Evolutionary conservation across 805 yeast species (phyloP).

Genomic region (Saturnispora gosingensis): DNA sequence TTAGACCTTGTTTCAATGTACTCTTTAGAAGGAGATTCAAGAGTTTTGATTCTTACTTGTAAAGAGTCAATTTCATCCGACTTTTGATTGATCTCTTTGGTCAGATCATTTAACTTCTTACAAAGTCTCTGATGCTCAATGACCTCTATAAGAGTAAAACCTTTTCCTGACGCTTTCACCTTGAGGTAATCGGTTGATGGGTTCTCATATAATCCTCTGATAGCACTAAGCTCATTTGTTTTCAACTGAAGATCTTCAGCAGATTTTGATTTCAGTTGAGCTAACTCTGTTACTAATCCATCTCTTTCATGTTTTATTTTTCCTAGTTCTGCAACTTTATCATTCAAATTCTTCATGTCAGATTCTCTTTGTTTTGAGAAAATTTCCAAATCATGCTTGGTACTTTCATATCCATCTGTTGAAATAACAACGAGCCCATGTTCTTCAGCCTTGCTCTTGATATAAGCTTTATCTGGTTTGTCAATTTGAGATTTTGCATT

Average conservation of each 20-base stretch:
- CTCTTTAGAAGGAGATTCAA: constrained; percentile 21
- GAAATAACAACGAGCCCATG: constrained; percentile 15
- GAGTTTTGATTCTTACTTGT: constrained; percentile 1
- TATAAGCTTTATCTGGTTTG: constrained; percentile 15
- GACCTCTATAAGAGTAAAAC: constrained; percentile 1
- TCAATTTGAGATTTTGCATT: constrained; percentile 3
- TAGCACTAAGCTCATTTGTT: background rate
- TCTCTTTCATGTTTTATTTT: background rate
- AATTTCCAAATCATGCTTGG: background rate
- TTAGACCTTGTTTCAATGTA: constrained; percentile 18
- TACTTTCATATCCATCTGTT: background rate
- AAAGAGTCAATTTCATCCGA: constrained; percentile 1
- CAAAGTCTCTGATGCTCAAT: background rate
- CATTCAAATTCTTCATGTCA: background rate
- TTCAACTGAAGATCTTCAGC: constrained; percentile 1
- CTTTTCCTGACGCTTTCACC: background rate
- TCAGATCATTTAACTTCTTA: background rate
- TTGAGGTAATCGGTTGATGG: constrained; percentile 11
- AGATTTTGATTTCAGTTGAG: background rate
- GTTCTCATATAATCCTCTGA: constrained; percentile 8
- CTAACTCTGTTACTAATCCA: background rate
- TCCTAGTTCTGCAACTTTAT: background rate
- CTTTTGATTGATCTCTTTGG: constrained; percentile 6
- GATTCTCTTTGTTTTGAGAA: background rate
- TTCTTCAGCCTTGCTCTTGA: constrained; percentile 11